A percentile compares a stretch with the other conserved stretches of the same genome.
phyloP scores from a whole-genome alignment of 306 rosid genomes.

The Casuarina glauca region DNA sequence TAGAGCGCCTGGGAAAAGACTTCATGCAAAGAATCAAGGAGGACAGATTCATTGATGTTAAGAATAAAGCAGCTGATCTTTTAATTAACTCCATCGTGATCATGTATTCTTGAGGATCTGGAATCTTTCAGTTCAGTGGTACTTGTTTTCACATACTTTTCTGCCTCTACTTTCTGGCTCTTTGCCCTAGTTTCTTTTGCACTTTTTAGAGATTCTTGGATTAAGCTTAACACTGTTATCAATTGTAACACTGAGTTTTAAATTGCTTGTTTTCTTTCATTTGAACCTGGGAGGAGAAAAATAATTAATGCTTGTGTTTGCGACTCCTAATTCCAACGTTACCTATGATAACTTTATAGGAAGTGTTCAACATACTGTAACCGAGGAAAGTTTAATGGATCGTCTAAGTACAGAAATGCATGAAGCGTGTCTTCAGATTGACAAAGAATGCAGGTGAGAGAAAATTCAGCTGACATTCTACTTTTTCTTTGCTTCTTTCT shows the following conservation, averaged over 20 bases:
- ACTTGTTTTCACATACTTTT: not conserved
- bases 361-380: conserved; percentile 42
- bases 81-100: conserved; percentile 1
- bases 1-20: conserved; percentile 55
- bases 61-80: conserved; percentile 49
- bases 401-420: conserved; percentile 60
- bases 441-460: conserved; percentile 65
- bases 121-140: not conserved
- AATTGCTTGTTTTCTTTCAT: not conserved
- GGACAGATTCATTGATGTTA: conserved; percentile 64
- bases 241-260: not conserved
- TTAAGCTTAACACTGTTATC: conserved; percentile 1
- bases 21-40: conserved; percentile 53
- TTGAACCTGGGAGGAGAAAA: not conserved
- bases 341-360: conserved; percentile 31
- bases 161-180: not conserved
- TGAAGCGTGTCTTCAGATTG: conserved; percentile 67
- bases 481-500: not conserved
- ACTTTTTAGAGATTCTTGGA: conserved; percentile 10
- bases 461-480: not conserved
- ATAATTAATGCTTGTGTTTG: not conserved
- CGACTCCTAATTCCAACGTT: not conserved
- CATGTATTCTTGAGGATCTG: conserved; percentile 12
- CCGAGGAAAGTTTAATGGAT: conserved; percentile 66
- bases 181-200: conserved; percentile 17